phyloP scores from a whole-genome alignment of 2,329 filamentous ascomycete species.

The Aureobasidium sp. region DNA sequence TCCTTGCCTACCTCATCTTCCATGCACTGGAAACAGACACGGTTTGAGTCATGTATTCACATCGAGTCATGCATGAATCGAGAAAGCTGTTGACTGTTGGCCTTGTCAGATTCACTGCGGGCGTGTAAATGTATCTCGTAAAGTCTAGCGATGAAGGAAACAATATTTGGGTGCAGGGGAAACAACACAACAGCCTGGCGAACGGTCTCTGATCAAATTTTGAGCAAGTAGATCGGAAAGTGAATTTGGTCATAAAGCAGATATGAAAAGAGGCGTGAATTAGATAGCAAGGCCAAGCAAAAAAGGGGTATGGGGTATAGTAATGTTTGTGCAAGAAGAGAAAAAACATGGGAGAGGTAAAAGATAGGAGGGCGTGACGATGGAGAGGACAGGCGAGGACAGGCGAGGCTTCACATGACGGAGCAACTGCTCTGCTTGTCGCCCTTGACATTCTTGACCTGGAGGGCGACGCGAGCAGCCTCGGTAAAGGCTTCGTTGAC shows the following conservation, averaged over 20 bases:
- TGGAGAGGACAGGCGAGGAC: no score
- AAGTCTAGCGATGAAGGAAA: not conserved
- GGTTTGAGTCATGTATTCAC: not conserved
- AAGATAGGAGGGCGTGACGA: not conserved
- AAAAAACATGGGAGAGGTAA: not conserved
- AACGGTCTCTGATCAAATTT: not conserved
- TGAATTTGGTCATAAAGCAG: constrained; percentile 2
- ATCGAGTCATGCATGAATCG: not conserved
- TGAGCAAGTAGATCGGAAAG: not conserved
- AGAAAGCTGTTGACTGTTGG: not conserved
- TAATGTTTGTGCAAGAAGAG: constrained; percentile 13
- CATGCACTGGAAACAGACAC: not conserved
- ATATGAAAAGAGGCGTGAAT: constrained; percentile 1
- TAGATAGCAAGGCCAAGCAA: constrained; percentile 4
- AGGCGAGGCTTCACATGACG: constrained; percentile 31
- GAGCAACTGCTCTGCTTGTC: constrained; percentile 40
- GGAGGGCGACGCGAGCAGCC: constrained; percentile 83
- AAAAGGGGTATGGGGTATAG: constrained; percentile 10
- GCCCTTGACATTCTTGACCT: constrained; percentile 44
- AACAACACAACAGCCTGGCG: not conserved
- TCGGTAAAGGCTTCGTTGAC: constrained; percentile 99
- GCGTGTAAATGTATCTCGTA: not conserved
- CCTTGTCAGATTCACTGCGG: not conserved
- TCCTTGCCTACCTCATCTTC: no score
- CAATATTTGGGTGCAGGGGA: not conserved